phyloP scores from a whole-genome alignment of 176 grass and related monocot genomes.

The Oropetium thomaeum region DNA sequence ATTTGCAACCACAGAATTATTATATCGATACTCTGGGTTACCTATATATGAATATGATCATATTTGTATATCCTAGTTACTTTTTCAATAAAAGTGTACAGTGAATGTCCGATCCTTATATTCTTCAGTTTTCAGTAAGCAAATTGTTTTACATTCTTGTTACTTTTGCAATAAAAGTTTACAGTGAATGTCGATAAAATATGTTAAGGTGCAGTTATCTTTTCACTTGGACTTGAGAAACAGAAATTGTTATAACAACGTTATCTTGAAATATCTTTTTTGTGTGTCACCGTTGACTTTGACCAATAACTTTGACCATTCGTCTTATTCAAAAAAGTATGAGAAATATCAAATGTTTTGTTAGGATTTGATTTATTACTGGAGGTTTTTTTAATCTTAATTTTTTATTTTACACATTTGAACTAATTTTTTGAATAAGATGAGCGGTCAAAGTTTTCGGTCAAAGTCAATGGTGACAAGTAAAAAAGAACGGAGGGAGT shows the following conservation, averaged over 20 bases:
- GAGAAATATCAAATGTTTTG: too few relatives aligned
- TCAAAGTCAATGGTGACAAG: too few relatives aligned
- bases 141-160: constrained; percentile 1
- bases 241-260: constrained; percentile 2
- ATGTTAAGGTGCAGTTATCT: background rate
- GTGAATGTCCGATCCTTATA: background rate
- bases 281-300: too few relatives aligned
- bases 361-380: too few relatives aligned
- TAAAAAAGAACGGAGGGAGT: too few relatives aligned
- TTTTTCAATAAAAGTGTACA: constrained; percentile 21
- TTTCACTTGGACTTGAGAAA: background rate
- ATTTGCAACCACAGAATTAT: background rate
- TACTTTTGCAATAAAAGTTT: constrained; percentile 19
- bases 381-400: too few relatives aligned
- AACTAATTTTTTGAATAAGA: too few relatives aligned
- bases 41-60: constrained; percentile 4
- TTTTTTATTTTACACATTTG: too few relatives aligned
- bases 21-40: background rate
- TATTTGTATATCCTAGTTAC: constrained; percentile 3
- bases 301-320: too few relatives aligned
- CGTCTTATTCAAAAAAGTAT: too few relatives aligned
- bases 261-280: constrained; percentile 1
- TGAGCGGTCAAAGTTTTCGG: too few relatives aligned
- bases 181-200: background rate
- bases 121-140: too few relatives aligned